These are phyloP conservation scores for Tillandsia leiboldiana DNA, from an alignment of 176 grass and related monocot species.

Conservation along the genomic window DNA sequence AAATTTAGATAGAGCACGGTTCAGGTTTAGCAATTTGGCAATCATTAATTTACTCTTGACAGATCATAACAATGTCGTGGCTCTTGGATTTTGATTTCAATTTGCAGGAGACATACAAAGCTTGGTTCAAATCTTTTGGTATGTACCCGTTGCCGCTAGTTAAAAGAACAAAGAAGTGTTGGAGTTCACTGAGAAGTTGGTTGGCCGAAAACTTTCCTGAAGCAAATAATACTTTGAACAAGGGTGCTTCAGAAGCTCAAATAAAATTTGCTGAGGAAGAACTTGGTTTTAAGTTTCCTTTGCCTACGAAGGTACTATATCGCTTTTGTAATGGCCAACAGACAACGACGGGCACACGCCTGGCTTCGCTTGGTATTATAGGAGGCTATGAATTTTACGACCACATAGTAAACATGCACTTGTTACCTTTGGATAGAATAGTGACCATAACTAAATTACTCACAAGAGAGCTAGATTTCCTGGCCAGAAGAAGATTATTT, in stretches of 20 bases:
- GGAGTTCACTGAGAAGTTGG: conserved; percentile 61
- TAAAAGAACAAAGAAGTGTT: conserved; percentile 73
- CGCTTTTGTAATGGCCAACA: conserved; percentile 88
- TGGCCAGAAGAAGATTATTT: conserved; percentile 33
- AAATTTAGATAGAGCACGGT: too few relatives aligned
- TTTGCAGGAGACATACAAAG: conserved; percentile 66
- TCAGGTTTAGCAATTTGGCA: too few relatives aligned
- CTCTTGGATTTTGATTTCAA: not conserved
- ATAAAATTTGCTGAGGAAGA: conserved; percentile 44
- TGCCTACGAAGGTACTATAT: conserved; percentile 76
- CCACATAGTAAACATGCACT: conserved; percentile 55
- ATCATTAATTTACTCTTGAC: too few relatives aligned
- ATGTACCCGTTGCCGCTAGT: conserved; percentile 78
- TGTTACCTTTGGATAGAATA: conserved; percentile 60
- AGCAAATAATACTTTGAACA: conserved; percentile 52
- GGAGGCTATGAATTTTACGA: conserved; percentile 75
- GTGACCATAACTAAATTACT: conserved; percentile 41
- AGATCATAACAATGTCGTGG: too few relatives aligned
- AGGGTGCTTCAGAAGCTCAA: conserved; percentile 69
- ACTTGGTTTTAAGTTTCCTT: conserved; percentile 64
- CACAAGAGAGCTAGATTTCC: conserved; percentile 17
- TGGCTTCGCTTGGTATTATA: conserved; percentile 53
- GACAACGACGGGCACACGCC: conserved; percentile 19
- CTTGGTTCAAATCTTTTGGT: conserved; percentile 77
- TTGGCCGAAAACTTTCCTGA: conserved; percentile 83